Percentiles rank a stretch among this genome's conserved stretches.
These are phyloP conservation scores for Polytrichum commune DNA, from an alignment of 225 moss, liverwort and hornwort species.

Conservation along the genomic window DNA sequence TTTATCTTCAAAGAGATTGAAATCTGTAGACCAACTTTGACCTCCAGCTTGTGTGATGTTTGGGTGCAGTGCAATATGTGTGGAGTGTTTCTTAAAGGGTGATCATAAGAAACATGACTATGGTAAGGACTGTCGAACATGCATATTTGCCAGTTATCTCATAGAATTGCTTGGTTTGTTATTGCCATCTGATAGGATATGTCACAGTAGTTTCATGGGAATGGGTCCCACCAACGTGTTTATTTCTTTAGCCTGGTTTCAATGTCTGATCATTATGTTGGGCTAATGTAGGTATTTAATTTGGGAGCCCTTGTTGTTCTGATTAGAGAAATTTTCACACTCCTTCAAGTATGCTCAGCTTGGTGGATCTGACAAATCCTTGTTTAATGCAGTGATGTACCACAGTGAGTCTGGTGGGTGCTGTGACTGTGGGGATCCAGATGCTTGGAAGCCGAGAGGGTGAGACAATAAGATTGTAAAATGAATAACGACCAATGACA, in stretches of 20 bases:
- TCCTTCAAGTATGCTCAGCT: not conserved
- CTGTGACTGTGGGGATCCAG: slow-evolving; percentile 93
- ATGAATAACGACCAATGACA: not conserved
- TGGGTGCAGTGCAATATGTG: slow-evolving; percentile 91
- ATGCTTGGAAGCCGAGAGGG: slow-evolving; percentile 80
- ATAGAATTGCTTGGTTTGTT: too few species aligned
- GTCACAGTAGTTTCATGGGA: too few species aligned
- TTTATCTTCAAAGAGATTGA: too few species aligned
- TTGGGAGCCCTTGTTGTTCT: not conserved
- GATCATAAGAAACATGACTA: slow-evolving; percentile 78
- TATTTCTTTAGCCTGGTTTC: not conserved
- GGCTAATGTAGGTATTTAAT: not conserved
- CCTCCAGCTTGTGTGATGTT: slow-evolving; percentile 6
- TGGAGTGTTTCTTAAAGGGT: slow-evolving; percentile 80
- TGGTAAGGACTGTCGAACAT: slow-evolving; percentile 33
- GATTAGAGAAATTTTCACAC: slow-evolving; percentile 3
- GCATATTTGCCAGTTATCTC: too few species aligned
- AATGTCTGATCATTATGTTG: not conserved
- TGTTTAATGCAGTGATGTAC: slow-evolving; percentile 82
- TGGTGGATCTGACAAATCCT: slow-evolving; percentile 17
- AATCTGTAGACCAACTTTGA: not conserved
- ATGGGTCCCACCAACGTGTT: too few species aligned
- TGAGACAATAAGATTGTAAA: slow-evolving; percentile 18
- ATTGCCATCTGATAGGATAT: too few species aligned
- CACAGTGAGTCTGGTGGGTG: slow-evolving; percentile 98